Evolutionary conservation across 257 asterid genomes (phyloP).

Genomic region (Solanum pinnatisectum): DNA sequence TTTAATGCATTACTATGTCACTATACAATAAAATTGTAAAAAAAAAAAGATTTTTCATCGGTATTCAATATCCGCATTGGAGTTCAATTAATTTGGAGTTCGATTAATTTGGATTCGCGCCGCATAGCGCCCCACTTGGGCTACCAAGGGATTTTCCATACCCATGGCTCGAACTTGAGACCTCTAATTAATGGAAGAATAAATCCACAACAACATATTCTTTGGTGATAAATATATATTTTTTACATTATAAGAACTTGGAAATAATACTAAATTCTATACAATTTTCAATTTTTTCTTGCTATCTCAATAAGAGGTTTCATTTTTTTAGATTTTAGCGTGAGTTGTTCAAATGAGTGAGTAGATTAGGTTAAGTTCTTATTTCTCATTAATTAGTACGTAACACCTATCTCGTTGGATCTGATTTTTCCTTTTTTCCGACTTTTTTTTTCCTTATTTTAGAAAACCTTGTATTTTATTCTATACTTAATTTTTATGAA

Average conservation of each 20-base stretch:
- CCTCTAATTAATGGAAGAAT: too few species aligned
- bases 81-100: background rate
- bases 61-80: rapidly evolving
- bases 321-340: background rate
- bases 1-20: background rate
- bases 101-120: too few species aligned
- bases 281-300: background rate
- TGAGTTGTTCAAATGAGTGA: background rate
- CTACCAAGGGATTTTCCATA: background rate
- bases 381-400: background rate
- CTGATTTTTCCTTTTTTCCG: background rate
- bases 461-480: background rate
- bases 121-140: rapidly evolving
- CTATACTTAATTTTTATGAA: too few species aligned
- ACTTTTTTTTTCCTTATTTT: too few species aligned
- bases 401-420: background rate
- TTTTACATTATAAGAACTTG: background rate
- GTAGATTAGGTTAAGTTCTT: background rate
- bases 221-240: too few species aligned
- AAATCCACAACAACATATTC: too few species aligned
- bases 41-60: too few species aligned
- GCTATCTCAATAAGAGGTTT: background rate
- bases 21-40: background rate
- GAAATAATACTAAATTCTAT: background rate
- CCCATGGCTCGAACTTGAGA: too few species aligned